Conservation (phyloP, 108 stramenopile species). For the Stephanodiscus minutulus region DNA sequence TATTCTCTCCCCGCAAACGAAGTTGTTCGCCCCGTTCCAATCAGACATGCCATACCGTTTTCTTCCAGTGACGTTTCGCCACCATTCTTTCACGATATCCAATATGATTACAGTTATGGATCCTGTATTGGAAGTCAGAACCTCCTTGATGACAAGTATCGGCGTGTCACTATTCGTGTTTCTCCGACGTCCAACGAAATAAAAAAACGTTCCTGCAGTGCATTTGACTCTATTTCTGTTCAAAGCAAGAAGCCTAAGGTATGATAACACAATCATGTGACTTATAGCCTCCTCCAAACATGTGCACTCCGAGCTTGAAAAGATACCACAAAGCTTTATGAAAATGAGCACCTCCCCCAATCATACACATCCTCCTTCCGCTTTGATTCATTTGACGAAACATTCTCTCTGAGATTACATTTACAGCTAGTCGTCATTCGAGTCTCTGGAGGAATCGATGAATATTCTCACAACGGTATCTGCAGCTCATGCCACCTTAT, state of each 20-base stretch:
- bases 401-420: too few relatives aligned
- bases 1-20: not conserved
- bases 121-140: not conserved
- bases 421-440: not conserved
- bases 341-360: not conserved
- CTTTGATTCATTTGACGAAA: not conserved
- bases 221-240: not conserved
- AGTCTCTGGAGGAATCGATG: not conserved
- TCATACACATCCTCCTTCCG: not conserved
- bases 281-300: not conserved
- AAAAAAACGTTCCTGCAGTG: not conserved
- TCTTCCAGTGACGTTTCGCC: not conserved
- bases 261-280: not conserved
- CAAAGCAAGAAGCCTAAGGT: not conserved
- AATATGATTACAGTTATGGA: not conserved
- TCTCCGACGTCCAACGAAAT: not conserved
- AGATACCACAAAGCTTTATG: too few relatives aligned
- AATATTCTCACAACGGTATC: not conserved
- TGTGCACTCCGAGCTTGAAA: too few relatives aligned
- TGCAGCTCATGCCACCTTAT: not conserved
- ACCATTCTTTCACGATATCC: not conserved
- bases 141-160: slow-evolving; percentile 4
- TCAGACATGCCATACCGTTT: not conserved
- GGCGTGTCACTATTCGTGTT: not conserved
- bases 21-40: not conserved